Base-by-base conservation (phyloP, 768 basidiomycete genomes). In the Tephrocybe sp. region DNA sequence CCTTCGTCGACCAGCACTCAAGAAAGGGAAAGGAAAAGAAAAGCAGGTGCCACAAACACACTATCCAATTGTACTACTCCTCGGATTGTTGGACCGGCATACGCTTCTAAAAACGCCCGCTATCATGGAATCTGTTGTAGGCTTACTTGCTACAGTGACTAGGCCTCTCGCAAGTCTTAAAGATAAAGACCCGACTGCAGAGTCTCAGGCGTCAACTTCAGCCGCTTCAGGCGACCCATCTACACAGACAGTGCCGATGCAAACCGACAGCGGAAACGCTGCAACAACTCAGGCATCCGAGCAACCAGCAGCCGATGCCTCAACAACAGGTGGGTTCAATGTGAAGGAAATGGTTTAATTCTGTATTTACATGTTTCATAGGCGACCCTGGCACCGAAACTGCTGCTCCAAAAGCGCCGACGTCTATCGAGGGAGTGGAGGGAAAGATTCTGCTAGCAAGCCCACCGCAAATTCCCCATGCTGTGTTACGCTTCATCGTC, bases 1-100 rank as follows among this genome's bases (percentile, higher is more conserved):
- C 39, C 76, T 95, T 13, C 83, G 84, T 55, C 81, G 84, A 57
- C 67, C 75, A 11, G 68, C 77, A 6, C 80, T 80, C 16, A 91
- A 88, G 69, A 97, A 97, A 68, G 94, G 93, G 8, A 98, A 97
- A 68, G 95, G 92, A 17, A 98, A 97, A 67, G 95, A 98, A 64
- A 92, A 89, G 61, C 87, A 85, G 58, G 72, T 73, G 2, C 75
- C 87, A 0, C 88, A 89, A 61, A 86, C 86, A 0, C 88, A 95
- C 58, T 97, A 88, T 65, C 96, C 96, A 5, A 85, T 99, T 48
- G 92, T 96, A 45, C 77, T 95, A 6, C 73, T 99, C 4, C 79
- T 99, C 20, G 82, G 89, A 26, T 77, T 99, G 11, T 77, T 99
- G 45, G 95, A 98, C 61, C 83, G 92, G 2, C 86, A 91, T 54